Evolutionary conservation across 352 stramenopile species (phyloP), one percentile per base, ranked within the genome.

Genomic region (Phytophthora capsici): DNA sequence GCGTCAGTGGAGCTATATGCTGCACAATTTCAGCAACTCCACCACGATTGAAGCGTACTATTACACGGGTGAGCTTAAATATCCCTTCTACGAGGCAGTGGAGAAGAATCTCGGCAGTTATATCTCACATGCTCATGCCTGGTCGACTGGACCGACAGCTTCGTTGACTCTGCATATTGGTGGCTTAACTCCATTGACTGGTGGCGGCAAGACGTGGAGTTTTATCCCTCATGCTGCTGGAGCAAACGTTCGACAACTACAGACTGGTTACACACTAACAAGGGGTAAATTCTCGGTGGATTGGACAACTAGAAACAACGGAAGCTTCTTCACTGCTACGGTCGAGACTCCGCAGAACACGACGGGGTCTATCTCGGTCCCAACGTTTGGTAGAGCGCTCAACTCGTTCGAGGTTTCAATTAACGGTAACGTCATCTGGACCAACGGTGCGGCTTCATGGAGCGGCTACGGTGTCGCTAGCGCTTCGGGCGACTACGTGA

Each of bases 1-100:
- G 37, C 70, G 56, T 2, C 66, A 75, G 53, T 78, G 70, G 70
- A 55, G 53, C 6, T 78, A 78, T 44, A 78, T 78, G 70, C 48
- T 78, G 13, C 19, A 63, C 41, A 22, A 13, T 14, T 78, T 75
- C 61, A 73, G 70, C 53, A 75, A 75, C 48, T 75, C 66, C 1
- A 78, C 70, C 10, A 62, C 60, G 8, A 75, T 78, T 22, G 70
- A 78, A 32, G 70, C 61, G 9, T 78, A 63, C 57, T 66, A 78
- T 41, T 19, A 72, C 16, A 69, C 65, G 0, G 65, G 70, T n/a
- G 62, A 72, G 43, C 60, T 73, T 20, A 69, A 55, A 14, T 78
- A 70, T 17, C 60, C 70, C 43, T 78, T 78, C 52, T 78, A 78
- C 38, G 60, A 51, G 45, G 25, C 45, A n/a, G 28, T 32, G 28